phyloP scores from a whole-genome alignment of 2,329 filamentous ascomycete genomes.

The Fusarium annulatum region DNA sequence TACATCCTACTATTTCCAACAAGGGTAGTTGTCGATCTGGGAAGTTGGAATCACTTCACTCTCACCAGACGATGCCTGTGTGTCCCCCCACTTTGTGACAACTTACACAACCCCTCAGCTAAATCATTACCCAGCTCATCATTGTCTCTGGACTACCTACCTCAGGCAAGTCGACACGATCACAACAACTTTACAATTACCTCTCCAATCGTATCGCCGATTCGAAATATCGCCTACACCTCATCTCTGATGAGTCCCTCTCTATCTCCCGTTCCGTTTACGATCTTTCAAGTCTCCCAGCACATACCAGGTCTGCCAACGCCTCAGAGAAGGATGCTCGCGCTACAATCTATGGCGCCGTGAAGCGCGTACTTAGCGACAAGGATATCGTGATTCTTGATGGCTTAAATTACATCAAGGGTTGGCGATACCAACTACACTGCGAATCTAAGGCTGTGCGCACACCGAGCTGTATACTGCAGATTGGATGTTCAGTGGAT shows the following conservation, averaged over 20 bases:
- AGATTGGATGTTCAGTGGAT: conserved; percentile 68
- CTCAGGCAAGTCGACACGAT: conserved; percentile 75
- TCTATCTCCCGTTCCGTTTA: conserved; percentile 78
- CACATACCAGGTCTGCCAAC: conserved; percentile 75
- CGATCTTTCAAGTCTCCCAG: conserved; percentile 68
- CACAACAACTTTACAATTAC: conserved; percentile 73
- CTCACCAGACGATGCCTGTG: conserved; percentile 41
- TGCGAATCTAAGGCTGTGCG: conserved; percentile 85
- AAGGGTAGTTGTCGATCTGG: not conserved
- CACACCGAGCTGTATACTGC: conserved; percentile 80
- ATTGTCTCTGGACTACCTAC: conserved; percentile 74
- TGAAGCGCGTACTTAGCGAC: conserved; percentile 78
- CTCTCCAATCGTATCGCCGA: conserved; percentile 67
- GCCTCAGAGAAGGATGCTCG: conserved; percentile 84
- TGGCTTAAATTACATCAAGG: conserved; percentile 88
- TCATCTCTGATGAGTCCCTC: conserved; percentile 78
- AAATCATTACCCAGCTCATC: conserved; percentile 63
- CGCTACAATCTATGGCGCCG: conserved; percentile 78
- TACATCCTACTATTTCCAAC: not conserved
- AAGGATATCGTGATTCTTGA: conserved; percentile 84
- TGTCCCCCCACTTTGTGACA: not conserved
- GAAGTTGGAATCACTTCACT: not conserved
- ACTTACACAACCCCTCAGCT: conserved; percentile 18
- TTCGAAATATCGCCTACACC: conserved; percentile 72
- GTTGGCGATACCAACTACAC: conserved; percentile 86